Conservation (phyloP, 305 asterid species). For the Fraxinus sp. region DNA sequence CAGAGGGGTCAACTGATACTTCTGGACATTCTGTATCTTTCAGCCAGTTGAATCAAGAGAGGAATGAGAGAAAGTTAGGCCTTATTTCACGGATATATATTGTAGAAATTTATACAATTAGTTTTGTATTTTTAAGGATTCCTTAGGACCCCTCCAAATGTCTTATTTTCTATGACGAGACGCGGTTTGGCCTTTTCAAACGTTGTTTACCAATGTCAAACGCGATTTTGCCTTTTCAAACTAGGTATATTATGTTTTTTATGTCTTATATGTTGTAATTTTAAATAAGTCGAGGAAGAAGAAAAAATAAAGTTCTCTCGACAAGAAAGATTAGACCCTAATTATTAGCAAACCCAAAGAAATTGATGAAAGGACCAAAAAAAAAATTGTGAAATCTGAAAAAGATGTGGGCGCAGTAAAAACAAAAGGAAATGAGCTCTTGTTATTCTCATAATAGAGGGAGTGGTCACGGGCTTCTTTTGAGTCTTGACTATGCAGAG, state of each 20-base stretch:
- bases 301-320: neutral
- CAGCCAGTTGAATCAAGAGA: neutral
- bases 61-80: neutral
- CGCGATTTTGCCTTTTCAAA: neutral
- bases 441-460: slow-evolving; percentile 39
- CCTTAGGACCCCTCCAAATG: neutral
- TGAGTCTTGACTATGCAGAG: slow-evolving; percentile 48
- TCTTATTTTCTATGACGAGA: neutral
- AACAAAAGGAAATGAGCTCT: slow-evolving; percentile 32
- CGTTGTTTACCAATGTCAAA: neutral
- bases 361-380: neutral
- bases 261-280: neutral
- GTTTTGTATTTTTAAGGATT: neutral
- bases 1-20: slow-evolving; percentile 10
- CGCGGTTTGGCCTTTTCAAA: neutral
- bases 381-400: slow-evolving; percentile 11
- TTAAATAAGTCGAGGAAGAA: neutral
- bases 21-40: neutral
- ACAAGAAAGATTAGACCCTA: neutral
- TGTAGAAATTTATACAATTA: neutral
- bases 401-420: slow-evolving; percentile 17
- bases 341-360: neutral
- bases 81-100: neutral
- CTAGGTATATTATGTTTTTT: neutral
- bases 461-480: slow-evolving; percentile 64